A percentile compares a stretch with the other conserved stretches of the same genome.
Evolutionary conservation across 2,329 filamentous ascomycete genomes (phyloP).

Genomic region (Fusarium verticillioides): DNA sequence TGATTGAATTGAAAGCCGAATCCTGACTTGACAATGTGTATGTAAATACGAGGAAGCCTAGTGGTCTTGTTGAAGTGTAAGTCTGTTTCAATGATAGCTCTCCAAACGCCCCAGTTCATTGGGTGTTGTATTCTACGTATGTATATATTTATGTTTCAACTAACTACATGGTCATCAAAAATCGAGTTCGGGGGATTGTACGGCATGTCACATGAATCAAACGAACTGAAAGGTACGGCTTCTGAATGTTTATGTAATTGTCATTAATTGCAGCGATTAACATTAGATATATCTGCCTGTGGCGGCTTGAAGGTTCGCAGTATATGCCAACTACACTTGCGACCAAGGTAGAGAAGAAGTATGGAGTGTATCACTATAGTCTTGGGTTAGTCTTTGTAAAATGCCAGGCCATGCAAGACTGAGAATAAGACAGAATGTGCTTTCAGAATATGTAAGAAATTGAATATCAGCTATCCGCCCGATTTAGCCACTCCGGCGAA

Average conservation of each 20-base stretch:
- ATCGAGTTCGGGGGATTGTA: neutral
- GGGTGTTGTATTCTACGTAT: neutral
- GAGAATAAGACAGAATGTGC: constrained; percentile 18
- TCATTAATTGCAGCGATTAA: neutral
- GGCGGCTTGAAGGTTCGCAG: neutral
- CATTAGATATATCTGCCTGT: neutral
- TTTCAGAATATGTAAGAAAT: constrained; percentile 99
- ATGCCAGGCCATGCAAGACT: constrained; percentile 39
- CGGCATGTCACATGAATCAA: neutral
- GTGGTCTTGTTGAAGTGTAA: neutral
- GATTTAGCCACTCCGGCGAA: constrained; percentile 89
- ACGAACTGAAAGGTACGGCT: neutral
- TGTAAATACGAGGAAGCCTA: neutral
- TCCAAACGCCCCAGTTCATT: neutral
- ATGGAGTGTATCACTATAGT: constrained; percentile 28
- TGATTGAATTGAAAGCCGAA: constrained; percentile 11
- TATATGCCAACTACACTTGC: too few relatives aligned
- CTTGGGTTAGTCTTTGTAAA: constrained; percentile 41
- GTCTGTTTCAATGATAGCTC: too few relatives aligned
- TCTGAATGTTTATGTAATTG: too few relatives aligned
- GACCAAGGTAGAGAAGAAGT: neutral
- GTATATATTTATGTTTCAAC: too few relatives aligned
- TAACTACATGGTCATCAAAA: too few relatives aligned
- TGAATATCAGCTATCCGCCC: constrained; percentile 83
- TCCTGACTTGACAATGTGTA: neutral